These are phyloP conservation scores for Fusarium robinianum DNA, from an alignment of 2,329 filamentous ascomycete species.

Conservation along the genomic window DNA sequence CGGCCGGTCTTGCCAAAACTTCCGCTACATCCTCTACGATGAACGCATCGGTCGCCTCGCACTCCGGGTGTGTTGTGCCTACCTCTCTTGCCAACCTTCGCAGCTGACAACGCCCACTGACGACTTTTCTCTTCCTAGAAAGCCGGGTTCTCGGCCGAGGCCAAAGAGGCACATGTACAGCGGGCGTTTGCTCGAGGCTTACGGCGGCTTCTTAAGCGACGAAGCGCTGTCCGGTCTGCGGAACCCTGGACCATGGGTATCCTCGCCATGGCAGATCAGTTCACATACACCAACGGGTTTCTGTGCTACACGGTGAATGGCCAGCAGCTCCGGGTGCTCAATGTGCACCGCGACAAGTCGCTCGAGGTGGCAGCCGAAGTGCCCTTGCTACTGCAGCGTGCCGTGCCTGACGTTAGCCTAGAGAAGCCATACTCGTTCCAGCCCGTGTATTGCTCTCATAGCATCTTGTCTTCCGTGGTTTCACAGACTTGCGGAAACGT, in stretches of 20 bases:
- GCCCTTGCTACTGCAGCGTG: slow-evolving; percentile 44
- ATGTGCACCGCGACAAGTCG: slow-evolving; percentile 59
- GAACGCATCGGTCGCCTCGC: slow-evolving; percentile 61
- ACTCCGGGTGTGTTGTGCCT: slow-evolving; percentile 55
- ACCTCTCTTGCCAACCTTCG: background rate
- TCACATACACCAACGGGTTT: slow-evolving; percentile 65
- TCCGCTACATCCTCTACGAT: slow-evolving; percentile 57
- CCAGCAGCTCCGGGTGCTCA: slow-evolving; percentile 58
- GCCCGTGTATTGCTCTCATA: slow-evolving; percentile 60
- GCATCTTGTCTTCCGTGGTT: slow-evolving; percentile 62
- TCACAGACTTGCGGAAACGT: slow-evolving; percentile 44
- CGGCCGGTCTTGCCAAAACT: slow-evolving; percentile 54
- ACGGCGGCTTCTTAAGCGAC: slow-evolving; percentile 63
- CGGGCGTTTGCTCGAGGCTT: slow-evolving; percentile 42
- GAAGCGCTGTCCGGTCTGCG: slow-evolving; percentile 62
- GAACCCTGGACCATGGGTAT: slow-evolving; percentile 65
- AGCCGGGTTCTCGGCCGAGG: slow-evolving; percentile 31
- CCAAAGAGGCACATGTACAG: slow-evolving; percentile 22
- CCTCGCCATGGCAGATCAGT: slow-evolving; percentile 63
- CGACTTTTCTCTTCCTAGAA: slow-evolving; percentile 26
- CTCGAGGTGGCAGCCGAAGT: slow-evolving; percentile 63
- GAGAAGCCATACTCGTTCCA: slow-evolving; percentile 52
- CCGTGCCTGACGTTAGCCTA: slow-evolving; percentile 43
- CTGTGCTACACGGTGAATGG: slow-evolving; percentile 64
- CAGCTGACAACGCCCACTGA: slow-evolving; percentile 24